Conservation (phyloP, 257 asterid genomes). For the Leonotis leonurus region DNA sequence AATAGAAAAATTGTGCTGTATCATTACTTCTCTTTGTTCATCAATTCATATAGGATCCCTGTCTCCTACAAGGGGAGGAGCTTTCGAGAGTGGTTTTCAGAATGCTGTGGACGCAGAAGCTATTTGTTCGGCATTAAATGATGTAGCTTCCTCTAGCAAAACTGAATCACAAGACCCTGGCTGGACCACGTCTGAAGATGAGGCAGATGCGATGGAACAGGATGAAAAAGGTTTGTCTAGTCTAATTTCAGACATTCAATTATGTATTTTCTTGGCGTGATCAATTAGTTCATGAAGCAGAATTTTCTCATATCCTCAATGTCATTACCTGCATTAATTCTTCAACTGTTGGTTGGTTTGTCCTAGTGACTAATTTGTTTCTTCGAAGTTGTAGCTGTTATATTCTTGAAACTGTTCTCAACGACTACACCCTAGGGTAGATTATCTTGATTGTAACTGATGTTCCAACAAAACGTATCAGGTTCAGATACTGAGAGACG, state of each 20-base stretch:
- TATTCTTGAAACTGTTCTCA: not conserved
- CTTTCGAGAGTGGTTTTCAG: conserved; percentile 42
- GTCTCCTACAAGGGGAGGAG: conserved; percentile 48
- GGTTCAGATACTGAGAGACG: conserved; percentile 46
- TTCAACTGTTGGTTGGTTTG: not conserved
- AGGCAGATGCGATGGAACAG: conserved; percentile 65
- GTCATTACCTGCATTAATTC: not conserved
- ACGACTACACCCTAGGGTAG: not conserved
- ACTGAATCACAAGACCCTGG: conserved; percentile 44
- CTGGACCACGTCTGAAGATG: conserved; percentile 93
- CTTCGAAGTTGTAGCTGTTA: not conserved
- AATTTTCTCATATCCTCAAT: not conserved
- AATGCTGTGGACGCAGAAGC: conserved; percentile 69
- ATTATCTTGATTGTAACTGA: not conserved
- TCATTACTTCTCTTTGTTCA: not conserved
- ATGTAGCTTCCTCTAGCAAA: conserved; percentile 75
- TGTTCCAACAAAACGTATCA: conserved; percentile 13
- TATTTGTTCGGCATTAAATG: conserved; percentile 62
- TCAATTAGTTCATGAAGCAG: not conserved
- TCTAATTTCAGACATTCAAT: not conserved
- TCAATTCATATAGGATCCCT: conserved; percentile 43
- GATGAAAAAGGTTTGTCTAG: conserved; percentile 52
- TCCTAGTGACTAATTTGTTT: not conserved
- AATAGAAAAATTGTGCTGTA: too few relatives aligned
- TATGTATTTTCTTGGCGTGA: not conserved